These are phyloP conservation scores for Sisymbrium altissimum DNA, from an alignment of 345 rosid species.

Conservation along the genomic window DNA sequence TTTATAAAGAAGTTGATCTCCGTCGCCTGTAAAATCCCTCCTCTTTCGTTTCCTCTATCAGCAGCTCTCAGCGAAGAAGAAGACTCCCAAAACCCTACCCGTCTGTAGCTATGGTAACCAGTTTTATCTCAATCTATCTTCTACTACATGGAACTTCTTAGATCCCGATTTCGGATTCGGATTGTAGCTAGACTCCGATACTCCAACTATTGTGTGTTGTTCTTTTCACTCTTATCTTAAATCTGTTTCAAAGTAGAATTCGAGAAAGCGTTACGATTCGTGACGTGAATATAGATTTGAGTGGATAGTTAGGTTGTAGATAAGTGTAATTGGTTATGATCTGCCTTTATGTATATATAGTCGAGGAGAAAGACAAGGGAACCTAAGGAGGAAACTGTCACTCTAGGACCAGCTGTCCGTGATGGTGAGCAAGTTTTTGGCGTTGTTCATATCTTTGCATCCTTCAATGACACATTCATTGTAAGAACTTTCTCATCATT, in stretches of 20 bases:
- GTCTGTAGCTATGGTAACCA: conserved; percentile 5
- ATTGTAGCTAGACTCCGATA: background rate
- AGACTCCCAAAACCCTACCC: background rate
- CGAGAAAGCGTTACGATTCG: no score
- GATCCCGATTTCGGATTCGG: background rate
- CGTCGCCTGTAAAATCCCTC: background rate
- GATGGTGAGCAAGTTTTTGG: conserved; percentile 88
- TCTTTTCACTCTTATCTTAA: no score
- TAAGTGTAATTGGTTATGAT: conserved; percentile 33
- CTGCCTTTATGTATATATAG: conserved; percentile 25
- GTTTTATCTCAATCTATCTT: background rate
- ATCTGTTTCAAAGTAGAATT: no score
- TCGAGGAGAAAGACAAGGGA: conserved; percentile 70
- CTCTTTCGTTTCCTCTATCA: background rate
- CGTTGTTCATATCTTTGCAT: conserved; percentile 72
- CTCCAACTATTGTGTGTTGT: no score
- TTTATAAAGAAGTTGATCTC: background rate
- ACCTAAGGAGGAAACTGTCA: conserved; percentile 74
- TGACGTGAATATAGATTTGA: no score
- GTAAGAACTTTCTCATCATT: conserved; percentile 29
- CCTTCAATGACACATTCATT: conserved; percentile 76
- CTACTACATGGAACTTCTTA: background rate
- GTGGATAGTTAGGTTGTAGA: background rate
- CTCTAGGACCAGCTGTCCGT: conserved; percentile 74
- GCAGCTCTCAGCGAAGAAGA: conserved; percentile 13